Conservation (phyloP, 805 yeast genomes). For the Metschnikowia continentalis region DNA sequence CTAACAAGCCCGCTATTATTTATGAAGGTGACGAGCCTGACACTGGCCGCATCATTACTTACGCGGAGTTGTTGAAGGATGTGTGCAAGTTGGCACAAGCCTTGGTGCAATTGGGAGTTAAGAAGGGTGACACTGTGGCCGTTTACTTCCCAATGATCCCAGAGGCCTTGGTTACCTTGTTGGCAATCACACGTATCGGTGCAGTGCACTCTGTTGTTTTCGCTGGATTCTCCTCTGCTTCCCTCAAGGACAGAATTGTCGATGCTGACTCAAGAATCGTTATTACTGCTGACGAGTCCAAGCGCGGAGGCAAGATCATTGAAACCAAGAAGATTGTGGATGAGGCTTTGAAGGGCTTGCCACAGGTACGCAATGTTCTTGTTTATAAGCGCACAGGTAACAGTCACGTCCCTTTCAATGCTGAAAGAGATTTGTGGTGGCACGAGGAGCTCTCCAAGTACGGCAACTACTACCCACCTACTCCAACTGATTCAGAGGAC, state of each 20-base stretch:
- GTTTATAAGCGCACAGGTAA: slow-evolving; percentile 88
- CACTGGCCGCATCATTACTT: slow-evolving; percentile 71
- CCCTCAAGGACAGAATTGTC: slow-evolving; percentile 82
- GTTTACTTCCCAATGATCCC: slow-evolving; percentile 97
- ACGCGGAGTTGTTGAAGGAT: slow-evolving; percentile 78
- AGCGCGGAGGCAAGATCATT: slow-evolving; percentile 92
- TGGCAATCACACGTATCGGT: slow-evolving; percentile 91
- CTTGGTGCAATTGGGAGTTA: slow-evolving; percentile 77
- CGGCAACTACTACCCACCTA: slow-evolving; percentile 83
- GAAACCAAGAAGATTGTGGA: slow-evolving; percentile 93
- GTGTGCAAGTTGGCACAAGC: slow-evolving; percentile 86
- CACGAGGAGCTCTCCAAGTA: slow-evolving; percentile 80
- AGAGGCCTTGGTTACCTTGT: slow-evolving; percentile 89
- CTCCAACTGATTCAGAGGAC: slow-evolving; percentile 85
- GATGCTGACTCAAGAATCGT: slow-evolving; percentile 85
- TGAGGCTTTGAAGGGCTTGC: slow-evolving; percentile 78
- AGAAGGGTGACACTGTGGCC: slow-evolving; percentile 94
- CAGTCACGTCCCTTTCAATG: slow-evolving; percentile 62
- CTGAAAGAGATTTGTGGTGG: slow-evolving; percentile 93
- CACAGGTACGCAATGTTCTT: slow-evolving; percentile 74
- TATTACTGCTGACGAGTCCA: slow-evolving; percentile 92
- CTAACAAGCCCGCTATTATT: slow-evolving; percentile 77
- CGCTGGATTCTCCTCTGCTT: slow-evolving; percentile 95
- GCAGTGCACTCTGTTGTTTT: slow-evolving; percentile 95
- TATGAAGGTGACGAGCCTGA: slow-evolving; percentile 92